Evolutionary conservation across 225 moss, liverwort and hornwort genomes (phyloP).

Genomic region (Marchantia paleacea): DNA sequence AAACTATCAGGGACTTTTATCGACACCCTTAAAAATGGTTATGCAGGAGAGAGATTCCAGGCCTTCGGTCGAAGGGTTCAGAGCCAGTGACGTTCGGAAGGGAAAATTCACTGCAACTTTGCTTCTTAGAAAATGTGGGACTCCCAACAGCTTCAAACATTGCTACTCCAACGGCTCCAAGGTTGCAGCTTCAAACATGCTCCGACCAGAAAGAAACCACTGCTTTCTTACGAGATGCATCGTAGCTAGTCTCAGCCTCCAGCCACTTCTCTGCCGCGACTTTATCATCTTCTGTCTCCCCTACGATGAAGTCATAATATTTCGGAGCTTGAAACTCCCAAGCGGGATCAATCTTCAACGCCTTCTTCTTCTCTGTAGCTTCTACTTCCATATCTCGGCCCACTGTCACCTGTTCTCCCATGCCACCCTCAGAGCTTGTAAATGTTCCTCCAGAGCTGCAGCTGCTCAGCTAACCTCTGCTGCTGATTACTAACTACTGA

Average conservation of each 20-base stretch:
- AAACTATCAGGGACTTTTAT: background rate
- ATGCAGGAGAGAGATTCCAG: background rate
- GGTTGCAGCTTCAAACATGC: background rate
- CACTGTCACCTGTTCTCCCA: slow-evolving; percentile 18
- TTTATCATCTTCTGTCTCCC: slow-evolving; percentile 57
- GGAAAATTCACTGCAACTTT: background rate
- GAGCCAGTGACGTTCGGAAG: background rate
- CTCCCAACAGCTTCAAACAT: background rate
- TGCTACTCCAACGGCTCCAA: slow-evolving; percentile 1
- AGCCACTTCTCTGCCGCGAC: slow-evolving; percentile 69
- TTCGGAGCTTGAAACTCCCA: slow-evolving; percentile 81
- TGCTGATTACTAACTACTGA: background rate
- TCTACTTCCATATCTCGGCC: slow-evolving; percentile 34
- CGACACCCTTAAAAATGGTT: background rate
- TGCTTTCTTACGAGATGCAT: slow-evolving; percentile 40
- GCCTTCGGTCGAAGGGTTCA: background rate
- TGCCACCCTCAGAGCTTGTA: background rate
- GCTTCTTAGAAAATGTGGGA: background rate
- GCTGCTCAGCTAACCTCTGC: background rate
- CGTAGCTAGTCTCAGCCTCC: slow-evolving; percentile 42
- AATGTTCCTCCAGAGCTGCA: slow-evolving; percentile 9
- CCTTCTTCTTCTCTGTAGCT: slow-evolving; percentile 31
- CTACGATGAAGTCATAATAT: slow-evolving; percentile 57
- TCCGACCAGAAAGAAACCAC: background rate
- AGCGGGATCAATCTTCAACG: slow-evolving; percentile 37